Conservation (phyloP, 1,139 yeast species). For the Protomyces arabidopsidicola region DNA sequence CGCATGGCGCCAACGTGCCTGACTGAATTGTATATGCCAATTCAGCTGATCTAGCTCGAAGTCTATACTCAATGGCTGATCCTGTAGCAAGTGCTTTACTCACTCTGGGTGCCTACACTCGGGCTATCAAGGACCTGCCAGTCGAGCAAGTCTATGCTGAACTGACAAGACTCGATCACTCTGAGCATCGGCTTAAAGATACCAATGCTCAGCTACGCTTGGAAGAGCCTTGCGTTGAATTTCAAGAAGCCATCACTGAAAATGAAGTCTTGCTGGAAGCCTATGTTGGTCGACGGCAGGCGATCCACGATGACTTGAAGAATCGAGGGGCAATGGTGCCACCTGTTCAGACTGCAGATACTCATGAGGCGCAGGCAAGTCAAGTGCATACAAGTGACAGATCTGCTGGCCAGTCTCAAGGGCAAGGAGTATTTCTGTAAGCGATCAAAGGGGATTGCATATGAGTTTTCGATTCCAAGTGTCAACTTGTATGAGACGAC, state of each 20-base stretch:
- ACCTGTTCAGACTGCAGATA: not conserved
- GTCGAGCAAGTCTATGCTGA: constrained; percentile 32
- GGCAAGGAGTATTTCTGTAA: too few relatives aligned
- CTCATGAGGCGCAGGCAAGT: not conserved
- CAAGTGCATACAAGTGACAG: not conserved
- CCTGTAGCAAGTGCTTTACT: constrained; percentile 1
- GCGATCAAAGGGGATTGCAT: too few relatives aligned
- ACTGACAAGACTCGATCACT: constrained; percentile 36
- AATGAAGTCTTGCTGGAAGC: constrained; percentile 34
- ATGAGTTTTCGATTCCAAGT: too few relatives aligned
- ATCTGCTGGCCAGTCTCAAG: too few relatives aligned
- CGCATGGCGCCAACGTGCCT: too few relatives aligned
- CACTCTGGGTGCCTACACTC: constrained; percentile 25
- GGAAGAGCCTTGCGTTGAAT: constrained; percentile 30
- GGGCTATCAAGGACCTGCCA: constrained; percentile 30
- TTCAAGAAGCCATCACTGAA: constrained; percentile 34
- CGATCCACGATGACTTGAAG: constrained; percentile 29
- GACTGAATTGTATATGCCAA: too few relatives aligned
- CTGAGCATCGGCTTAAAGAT: constrained; percentile 36
- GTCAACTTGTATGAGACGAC: too few relatives aligned
- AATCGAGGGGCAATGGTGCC: constrained; percentile 10
- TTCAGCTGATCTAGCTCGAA: too few relatives aligned
- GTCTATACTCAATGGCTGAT: not conserved
- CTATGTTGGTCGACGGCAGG: constrained; percentile 33
- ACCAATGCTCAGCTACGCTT: constrained; percentile 36